Percentiles rank a stretch among this genome's conserved stretches.
phyloP scores from a whole-genome alignment of 768 basidiomycete genomes.

The Leccinum barrowsii region DNA sequence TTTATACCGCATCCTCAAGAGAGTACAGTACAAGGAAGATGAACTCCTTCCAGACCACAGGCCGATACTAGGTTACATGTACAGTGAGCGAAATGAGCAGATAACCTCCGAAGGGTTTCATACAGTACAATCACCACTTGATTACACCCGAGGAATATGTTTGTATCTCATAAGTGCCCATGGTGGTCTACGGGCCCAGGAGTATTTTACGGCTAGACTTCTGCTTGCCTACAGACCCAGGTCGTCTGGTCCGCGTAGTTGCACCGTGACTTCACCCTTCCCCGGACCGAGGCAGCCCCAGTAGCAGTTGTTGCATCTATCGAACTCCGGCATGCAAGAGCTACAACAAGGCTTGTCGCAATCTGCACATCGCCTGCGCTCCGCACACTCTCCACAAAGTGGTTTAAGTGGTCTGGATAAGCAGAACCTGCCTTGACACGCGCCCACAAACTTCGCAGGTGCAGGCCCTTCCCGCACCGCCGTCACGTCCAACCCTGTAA shows the following conservation, averaged over 20 bases:
- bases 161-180: background rate
- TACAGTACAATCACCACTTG: slow-evolving; percentile 98
- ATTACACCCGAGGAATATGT: background rate
- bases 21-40: slow-evolving; percentile 87
- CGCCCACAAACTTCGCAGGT: background rate
- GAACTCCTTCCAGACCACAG: slow-evolving; percentile 67
- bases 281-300: background rate
- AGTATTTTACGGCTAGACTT: too few species aligned
- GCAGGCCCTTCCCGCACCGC: background rate
- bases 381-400: background rate
- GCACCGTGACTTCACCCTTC: too few species aligned
- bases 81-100: too few species aligned
- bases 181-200: too few species aligned
- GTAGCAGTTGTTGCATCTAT: background rate
- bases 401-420: background rate
- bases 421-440: background rate
- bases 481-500: background rate
- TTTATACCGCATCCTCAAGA: slow-evolving; percentile 98
- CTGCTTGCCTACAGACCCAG: too few species aligned
- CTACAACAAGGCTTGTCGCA: background rate
- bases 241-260: too few species aligned
- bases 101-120: slow-evolving; percentile 83
- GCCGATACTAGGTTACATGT: too few species aligned
- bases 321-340: background rate
- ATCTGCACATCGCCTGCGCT: background rate